Evolutionary conservation across 306 rosid genomes (phyloP), one percentile per base, ranked within the genome.

Genomic region (Sechiopsis laciniata): DNA sequence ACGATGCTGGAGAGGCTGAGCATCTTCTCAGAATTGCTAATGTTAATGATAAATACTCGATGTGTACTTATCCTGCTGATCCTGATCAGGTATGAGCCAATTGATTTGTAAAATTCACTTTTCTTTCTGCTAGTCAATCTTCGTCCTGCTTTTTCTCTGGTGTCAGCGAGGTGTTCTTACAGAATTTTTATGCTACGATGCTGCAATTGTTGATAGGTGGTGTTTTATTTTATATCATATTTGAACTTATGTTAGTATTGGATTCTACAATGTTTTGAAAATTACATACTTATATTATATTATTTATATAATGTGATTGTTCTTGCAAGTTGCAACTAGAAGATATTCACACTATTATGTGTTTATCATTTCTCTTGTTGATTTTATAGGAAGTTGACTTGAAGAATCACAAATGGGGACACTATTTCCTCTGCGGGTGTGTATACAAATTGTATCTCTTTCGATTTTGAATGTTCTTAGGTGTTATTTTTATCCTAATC

Each of bases 401-500:
- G 95, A 91, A 86, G 83, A 73, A 94, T 79, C 99, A 89, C 85
- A 89, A 81, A 78, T 94, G 99, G 99, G 99, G 97, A 7, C 97
- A 94, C 82, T 94, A 94, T 80, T 94, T 94, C 81, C 84, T 94
- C 57, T 94, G 99, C 72, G 99, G 92, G 99, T 94, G 79, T 83
- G 96, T 71, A 74, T 22, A 58, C 32, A 80, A 37, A 58, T 73
- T 55, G 57, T 32, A 56, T 19, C 10, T 40, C 46, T 65, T 66
- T 10, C 10, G 3, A 10, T 55, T 37, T 75, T 52, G 6, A 19
- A 32, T 32, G 45, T 26, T 26, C 29, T 26, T 26, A 26, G 29
- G 29, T 26, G 29, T 26, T 26, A 26, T 26, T 26, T 26, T 26
- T 26, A 26, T 26, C 29, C 42, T 69, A 13, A 50, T 9, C n/a